These are phyloP conservation scores for Pythium plurisporium DNA, from an alignment of 352 stramenopile species.

Conservation along the genomic window DNA sequence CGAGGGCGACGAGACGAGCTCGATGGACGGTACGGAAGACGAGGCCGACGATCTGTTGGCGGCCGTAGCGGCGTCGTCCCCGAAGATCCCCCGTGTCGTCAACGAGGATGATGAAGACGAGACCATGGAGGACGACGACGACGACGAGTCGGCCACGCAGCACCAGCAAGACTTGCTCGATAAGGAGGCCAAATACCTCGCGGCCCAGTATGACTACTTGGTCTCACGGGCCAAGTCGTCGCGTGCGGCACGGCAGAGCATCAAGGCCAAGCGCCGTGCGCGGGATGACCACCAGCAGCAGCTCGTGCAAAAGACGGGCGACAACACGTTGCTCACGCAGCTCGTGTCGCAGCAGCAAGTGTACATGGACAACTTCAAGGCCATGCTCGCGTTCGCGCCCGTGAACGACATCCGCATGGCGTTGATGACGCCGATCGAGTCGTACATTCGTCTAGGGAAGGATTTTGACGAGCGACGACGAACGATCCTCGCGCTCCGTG, in stretches of 20 bases:
- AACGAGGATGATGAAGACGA: conserved; percentile 21
- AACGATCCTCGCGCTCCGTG: conserved; percentile 51
- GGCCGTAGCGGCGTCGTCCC: not conserved
- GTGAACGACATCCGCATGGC: conserved; percentile 67
- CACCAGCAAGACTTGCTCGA: conserved; percentile 52
- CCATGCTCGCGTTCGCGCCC: conserved; percentile 71
- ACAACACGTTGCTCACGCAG: conserved; percentile 51
- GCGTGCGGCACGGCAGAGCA: conserved; percentile 10
- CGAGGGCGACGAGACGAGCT: conserved; percentile 25
- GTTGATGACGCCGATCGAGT: conserved; percentile 77
- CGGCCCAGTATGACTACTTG: conserved; percentile 62
- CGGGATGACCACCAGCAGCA: conserved; percentile 33
- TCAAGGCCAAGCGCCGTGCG: conserved; percentile 49
- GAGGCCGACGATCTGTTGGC: not conserved
- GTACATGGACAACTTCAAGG: conserved; percentile 75
- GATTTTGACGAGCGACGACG: conserved; percentile 61
- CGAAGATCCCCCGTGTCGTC: not conserved
- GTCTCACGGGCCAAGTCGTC: conserved; percentile 32
- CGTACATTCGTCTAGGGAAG: conserved; percentile 58
- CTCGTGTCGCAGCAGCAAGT: conserved; percentile 62
- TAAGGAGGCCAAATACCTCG: conserved; percentile 70
- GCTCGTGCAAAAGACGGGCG: conserved; percentile 36
- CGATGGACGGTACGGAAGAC: conserved; percentile 9
- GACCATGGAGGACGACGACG: conserved; percentile 3
- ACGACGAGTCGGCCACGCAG: conserved; percentile 25